Conservation (phyloP, 2,329 filamentous ascomycete genomes). For the Fusarium citri region DNA sequence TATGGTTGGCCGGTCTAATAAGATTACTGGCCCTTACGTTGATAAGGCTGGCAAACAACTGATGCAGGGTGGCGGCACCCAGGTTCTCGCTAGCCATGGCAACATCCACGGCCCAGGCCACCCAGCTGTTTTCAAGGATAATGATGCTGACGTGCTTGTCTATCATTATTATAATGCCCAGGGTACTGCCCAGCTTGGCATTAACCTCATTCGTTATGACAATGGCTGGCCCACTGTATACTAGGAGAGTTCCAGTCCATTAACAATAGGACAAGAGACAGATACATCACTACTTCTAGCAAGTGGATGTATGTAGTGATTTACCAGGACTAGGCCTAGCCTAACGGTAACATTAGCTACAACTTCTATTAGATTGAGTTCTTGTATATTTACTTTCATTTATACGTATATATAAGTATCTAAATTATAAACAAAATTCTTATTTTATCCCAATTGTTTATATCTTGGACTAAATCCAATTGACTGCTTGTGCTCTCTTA, state of each 20-base stretch:
- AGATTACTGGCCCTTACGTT: slow-evolving; percentile 45
- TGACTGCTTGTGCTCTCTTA: too few relatives aligned
- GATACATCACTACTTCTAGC: too few relatives aligned
- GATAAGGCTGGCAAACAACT: slow-evolving; percentile 42
- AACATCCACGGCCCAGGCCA: slow-evolving; percentile 49
- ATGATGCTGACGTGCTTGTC: slow-evolving; percentile 47
- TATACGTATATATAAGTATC: too few relatives aligned
- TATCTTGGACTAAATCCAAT: too few relatives aligned
- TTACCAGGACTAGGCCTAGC: too few relatives aligned
- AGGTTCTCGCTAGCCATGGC: slow-evolving; percentile 46
- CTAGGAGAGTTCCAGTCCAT: slow-evolving; percentile 6
- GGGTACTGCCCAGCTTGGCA: slow-evolving; percentile 43
- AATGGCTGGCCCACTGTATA: slow-evolving; percentile 47
- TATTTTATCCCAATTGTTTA: too few relatives aligned
- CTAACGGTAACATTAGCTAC: too few relatives aligned
- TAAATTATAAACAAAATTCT: too few relatives aligned
- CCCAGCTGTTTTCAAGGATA: slow-evolving; percentile 48
- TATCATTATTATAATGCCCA: slow-evolving; percentile 48
- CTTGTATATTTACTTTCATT: too few relatives aligned
- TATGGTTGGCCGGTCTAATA: slow-evolving; percentile 49
- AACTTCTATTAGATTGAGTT: too few relatives aligned
- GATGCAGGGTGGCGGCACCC: slow-evolving; percentile 46
- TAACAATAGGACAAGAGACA: too few relatives aligned
- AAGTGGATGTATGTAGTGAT: too few relatives aligned
- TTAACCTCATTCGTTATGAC: slow-evolving; percentile 48